Percentiles rank a stretch among this genome's conserved stretches.
Evolutionary conservation across 2,329 filamentous ascomycete genomes (phyloP).

Genomic region (Fusarium sp.): DNA sequence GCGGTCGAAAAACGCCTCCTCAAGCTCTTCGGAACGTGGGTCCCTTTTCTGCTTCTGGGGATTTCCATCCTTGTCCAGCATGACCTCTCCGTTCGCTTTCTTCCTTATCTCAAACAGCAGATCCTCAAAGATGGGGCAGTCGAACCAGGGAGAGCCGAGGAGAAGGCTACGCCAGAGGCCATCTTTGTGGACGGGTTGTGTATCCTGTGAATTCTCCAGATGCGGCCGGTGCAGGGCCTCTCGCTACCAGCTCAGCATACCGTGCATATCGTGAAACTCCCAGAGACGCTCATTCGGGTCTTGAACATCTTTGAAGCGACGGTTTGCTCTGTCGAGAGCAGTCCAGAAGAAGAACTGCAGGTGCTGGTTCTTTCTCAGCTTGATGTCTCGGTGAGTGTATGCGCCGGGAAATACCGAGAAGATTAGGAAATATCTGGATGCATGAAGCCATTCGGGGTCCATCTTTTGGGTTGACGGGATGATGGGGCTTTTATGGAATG

Average conservation of each 20-base stretch:
- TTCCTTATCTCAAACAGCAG: constrained; percentile 11
- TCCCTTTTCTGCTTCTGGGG: neutral
- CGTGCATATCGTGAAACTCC: constrained; percentile 2
- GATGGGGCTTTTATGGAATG: neutral
- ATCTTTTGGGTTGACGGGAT: neutral
- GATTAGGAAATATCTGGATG: neutral
- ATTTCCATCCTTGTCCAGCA: constrained; percentile 10
- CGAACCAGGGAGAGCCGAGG: constrained; percentile 42
- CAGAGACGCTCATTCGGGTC: neutral
- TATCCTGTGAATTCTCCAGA: constrained; percentile 28
- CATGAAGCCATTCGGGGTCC: constrained; percentile 8
- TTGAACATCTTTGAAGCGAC: neutral
- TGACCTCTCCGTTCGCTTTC: neutral
- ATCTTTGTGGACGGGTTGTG: constrained; percentile 34
- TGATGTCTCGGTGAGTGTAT: neutral
- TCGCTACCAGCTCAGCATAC: constrained; percentile 45
- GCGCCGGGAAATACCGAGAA: neutral
- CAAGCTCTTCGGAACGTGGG: constrained; percentile 23
- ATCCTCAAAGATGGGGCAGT: constrained; percentile 40
- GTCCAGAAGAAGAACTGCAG: constrained; percentile 42
- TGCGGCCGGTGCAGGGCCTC: constrained; percentile 31
- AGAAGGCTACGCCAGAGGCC: constrained; percentile 40
- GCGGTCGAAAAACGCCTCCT: constrained; percentile 38
- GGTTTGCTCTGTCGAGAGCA: constrained; percentile 33
- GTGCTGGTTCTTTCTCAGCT: constrained; percentile 13